A percentile compares a stretch with the other conserved stretches of the same genome.
Evolutionary conservation across 495 filamentous ascomycete species (phyloP).

Genomic region (Chaetomium tenue): DNA sequence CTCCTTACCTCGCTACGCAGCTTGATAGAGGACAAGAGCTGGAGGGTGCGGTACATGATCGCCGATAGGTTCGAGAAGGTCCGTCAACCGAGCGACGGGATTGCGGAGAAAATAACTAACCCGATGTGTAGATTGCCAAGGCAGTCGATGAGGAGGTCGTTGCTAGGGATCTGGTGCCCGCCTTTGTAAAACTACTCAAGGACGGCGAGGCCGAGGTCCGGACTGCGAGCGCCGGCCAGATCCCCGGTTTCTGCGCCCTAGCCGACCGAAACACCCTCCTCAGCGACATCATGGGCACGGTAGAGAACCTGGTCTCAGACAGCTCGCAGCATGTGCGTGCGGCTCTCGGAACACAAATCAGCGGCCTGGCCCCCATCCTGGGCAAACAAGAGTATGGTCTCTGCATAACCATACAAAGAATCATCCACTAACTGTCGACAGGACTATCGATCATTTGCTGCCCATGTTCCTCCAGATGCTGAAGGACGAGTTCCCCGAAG

Average conservation of each 20-base stretch:
- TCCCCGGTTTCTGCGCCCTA: conserved; percentile 90
- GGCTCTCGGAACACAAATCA: conserved; percentile 93
- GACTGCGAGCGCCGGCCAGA: conserved; percentile 95
- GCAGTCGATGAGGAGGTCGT: conserved; percentile 97
- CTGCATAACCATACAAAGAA: neutral
- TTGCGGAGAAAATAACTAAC: conserved; percentile 14
- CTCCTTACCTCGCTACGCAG: conserved; percentile 84
- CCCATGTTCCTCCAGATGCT: conserved; percentile 99
- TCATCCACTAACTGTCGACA: conserved; percentile 33
- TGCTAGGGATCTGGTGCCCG: conserved; percentile 86
- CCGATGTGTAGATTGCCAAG: conserved; percentile 74
- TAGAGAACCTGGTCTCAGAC: conserved; percentile 94
- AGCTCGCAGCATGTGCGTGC: conserved; percentile 95
- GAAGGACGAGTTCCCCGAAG: conserved; percentile 98
- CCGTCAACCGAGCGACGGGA: conserved; percentile 13
- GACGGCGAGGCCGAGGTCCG: conserved; percentile 96
- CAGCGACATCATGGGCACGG: conserved; percentile 93
- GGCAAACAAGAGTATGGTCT: conserved; percentile 90
- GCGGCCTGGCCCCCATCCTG: conserved; percentile 91
- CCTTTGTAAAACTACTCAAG: conserved; percentile 96
- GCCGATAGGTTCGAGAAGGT: conserved; percentile 98
- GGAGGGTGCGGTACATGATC: conserved; percentile 98
- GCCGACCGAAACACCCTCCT: conserved; percentile 84
- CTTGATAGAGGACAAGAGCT: conserved; percentile 98
- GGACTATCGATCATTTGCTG: conserved; percentile 91